Base-by-base conservation (phyloP, 208 protist species). In the Acanthamoeba sp. region DNA sequence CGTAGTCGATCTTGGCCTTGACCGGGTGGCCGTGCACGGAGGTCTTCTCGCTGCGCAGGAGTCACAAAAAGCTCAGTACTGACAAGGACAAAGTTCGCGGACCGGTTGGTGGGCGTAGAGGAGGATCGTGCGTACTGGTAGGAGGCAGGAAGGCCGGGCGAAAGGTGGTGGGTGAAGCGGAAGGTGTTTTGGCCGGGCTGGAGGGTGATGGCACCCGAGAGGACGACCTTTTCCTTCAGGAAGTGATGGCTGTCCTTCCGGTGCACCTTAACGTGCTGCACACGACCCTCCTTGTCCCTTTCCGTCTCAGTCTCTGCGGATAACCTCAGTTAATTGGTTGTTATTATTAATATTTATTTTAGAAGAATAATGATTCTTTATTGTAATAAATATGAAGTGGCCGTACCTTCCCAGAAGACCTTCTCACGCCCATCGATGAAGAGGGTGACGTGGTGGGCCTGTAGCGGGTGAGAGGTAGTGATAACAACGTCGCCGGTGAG, bases 1-100 rank as follows among this genome's bases (percentile, higher is more conserved):
- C 57, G 36, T 91, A 91, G n/a, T 91, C 59, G 55, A 91, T 27
- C 38, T 48, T 48, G 85, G 57, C 85, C 59, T 91, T 73, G 12
- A 91, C 32, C 34, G 9, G 9, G 57, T 91, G 52, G 34, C 27
- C 55, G 16, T 73, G 34, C 14, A 71, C 29, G 0, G 57, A 91
- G 3, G 34, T 27, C 85, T 71, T 73, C 55, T 91, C 85, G 18
- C 85, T 71, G 34, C 14, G n/a, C 27, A 1, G n/a, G n/a, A n/a
- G n/a, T n/a, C n/a, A 66, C n/a, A n/a, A n/a, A n/a, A n/a, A n/a
- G n/a, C n/a, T n/a, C n/a, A n/a, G n/a, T n/a, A n/a, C n/a, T n/a
- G 57, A 66, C 57, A 66, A 24, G 24, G 57, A 66, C 22, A 66
- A 24, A 66, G 24, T 66, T 66, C n/a, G n/a, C n/a, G n/a, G n/a